Percentiles rank a stretch among this genome's conserved stretches.
These are phyloP conservation scores for Colletotrichum cordylinicola DNA, from an alignment of 2,329 filamentous ascomycete species.

Conservation along the genomic window DNA sequence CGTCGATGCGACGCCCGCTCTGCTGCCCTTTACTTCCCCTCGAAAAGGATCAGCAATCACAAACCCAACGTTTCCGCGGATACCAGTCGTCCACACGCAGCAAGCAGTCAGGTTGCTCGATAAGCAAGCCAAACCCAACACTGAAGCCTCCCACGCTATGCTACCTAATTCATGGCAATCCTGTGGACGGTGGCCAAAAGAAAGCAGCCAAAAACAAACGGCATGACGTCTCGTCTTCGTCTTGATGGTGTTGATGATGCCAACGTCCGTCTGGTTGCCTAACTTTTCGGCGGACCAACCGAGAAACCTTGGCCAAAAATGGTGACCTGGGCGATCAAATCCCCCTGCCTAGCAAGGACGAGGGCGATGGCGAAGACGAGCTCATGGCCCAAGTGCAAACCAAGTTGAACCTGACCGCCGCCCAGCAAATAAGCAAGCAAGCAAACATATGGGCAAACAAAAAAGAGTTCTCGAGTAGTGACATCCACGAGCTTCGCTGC, in stretches of 20 bases:
- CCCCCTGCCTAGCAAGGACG: not conserved
- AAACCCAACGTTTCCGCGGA: not conserved
- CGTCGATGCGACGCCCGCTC: not conserved
- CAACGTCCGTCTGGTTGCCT: not conserved
- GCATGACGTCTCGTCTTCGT: not conserved
- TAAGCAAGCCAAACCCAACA: not conserved
- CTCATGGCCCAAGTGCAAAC: slow-evolving; percentile 6
- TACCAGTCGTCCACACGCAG: not conserved
- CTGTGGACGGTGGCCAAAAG: not conserved
- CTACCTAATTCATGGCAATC: not conserved
- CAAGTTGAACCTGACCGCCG: not conserved
- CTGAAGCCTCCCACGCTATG: not conserved
- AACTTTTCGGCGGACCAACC: slow-evolving; percentile 9
- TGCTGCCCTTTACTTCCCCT: not conserved
- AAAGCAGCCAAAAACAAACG: not conserved
- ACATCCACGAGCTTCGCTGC: not conserved
- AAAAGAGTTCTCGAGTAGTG: not conserved
- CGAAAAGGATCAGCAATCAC: not conserved
- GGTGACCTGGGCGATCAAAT: not conserved
- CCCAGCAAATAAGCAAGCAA: not conserved
- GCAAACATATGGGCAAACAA: not conserved
- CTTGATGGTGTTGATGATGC: not conserved
- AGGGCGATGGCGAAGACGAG: not conserved
- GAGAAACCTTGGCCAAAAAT: slow-evolving; percentile 4
- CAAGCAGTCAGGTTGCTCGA: not conserved